phyloP scores from a whole-genome alignment of 108 stramenopile species.

The Nitzschia sp. region DNA sequence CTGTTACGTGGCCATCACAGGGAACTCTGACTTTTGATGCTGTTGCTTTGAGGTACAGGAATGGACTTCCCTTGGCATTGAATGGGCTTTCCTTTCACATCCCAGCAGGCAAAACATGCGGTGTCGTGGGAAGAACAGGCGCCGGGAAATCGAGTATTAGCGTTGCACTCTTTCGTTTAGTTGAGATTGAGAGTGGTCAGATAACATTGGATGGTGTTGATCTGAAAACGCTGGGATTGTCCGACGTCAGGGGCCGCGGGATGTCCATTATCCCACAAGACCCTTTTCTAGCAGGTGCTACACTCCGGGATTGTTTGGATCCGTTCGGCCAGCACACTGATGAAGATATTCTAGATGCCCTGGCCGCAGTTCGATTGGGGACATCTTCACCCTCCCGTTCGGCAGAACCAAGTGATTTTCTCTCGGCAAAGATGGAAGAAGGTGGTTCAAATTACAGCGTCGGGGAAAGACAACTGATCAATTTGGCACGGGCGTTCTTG shows the following conservation, averaged over 20 bases:
- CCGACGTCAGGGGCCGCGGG: constrained; percentile 78
- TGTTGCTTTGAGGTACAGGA: constrained; percentile 74
- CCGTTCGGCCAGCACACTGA: constrained; percentile 74
- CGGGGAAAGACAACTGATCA: constrained; percentile 91
- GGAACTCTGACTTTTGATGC: constrained; percentile 63
- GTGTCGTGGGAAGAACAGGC: constrained; percentile 77
- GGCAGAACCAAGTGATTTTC: constrained; percentile 12
- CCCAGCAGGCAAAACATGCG: constrained; percentile 68
- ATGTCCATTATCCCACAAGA: constrained; percentile 95
- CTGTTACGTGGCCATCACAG: constrained; percentile 55
- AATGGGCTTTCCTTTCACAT: constrained; percentile 70
- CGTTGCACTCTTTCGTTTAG: constrained; percentile 79
- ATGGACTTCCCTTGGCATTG: constrained; percentile 68
- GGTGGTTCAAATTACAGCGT: constrained; percentile 86
- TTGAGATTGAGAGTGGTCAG: constrained; percentile 76
- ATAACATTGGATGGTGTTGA: constrained; percentile 85
- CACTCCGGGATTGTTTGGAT: constrained; percentile 90
- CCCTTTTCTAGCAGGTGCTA: constrained; percentile 91
- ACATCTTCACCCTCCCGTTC: background rate
- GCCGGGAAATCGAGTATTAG: constrained; percentile 64
- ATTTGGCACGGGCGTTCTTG: constrained; percentile 86
- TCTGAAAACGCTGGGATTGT: constrained; percentile 62
- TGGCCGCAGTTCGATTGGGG: constrained; percentile 56
- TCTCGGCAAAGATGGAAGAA: constrained; percentile 67
- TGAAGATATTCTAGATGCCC: constrained; percentile 72